phyloP scores from a whole-genome alignment of 2,329 filamentous ascomycete species.

The Drechslerella stenobrocha region DNA sequence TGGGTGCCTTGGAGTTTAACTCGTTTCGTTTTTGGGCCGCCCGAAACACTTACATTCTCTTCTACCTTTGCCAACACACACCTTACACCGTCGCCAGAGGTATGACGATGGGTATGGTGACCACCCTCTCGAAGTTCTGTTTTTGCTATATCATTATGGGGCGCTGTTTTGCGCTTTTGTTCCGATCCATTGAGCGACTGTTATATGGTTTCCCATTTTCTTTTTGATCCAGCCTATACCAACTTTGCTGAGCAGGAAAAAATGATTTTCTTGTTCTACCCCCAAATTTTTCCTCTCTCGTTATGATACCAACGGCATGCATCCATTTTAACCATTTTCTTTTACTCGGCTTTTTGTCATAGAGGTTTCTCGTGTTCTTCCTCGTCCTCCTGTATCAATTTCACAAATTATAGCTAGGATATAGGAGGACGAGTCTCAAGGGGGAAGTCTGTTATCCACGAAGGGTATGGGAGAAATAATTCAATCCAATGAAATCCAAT shows the following conservation, averaged over 20 bases:
- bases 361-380: slow-evolving; percentile 31
- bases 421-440: slow-evolving; percentile 2
- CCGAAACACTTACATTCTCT: slow-evolving; percentile 9
- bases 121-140: no score
- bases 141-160: slow-evolving; percentile 20
- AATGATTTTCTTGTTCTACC: slow-evolving; percentile 24
- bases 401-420: slow-evolving; percentile 20
- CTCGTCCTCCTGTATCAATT: slow-evolving; percentile 23
- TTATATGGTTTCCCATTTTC: slow-evolving; percentile 22
- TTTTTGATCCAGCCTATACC: slow-evolving; percentile 31
- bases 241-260: slow-evolving; percentile 18
- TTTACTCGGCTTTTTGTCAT: slow-evolving; percentile 21
- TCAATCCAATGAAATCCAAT: slow-evolving; percentile 26
- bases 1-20: slow-evolving; percentile 38
- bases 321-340: slow-evolving; percentile 15
- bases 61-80: slow-evolving; percentile 12
- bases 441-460: slow-evolving; percentile 19
- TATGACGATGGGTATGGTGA: slow-evolving; percentile 33
- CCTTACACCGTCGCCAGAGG: slow-evolving; percentile 32
- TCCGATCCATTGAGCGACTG: slow-evolving; percentile 11
- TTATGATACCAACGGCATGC: slow-evolving; percentile 48
- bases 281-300: slow-evolving; percentile 13
- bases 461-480: slow-evolving; percentile 22
- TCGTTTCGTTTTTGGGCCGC: slow-evolving; percentile 1
- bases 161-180: slow-evolving; percentile 27